Evolutionary conservation across 768 basidiomycete species (phyloP).

Genomic region (Podaxis pistillaris): DNA sequence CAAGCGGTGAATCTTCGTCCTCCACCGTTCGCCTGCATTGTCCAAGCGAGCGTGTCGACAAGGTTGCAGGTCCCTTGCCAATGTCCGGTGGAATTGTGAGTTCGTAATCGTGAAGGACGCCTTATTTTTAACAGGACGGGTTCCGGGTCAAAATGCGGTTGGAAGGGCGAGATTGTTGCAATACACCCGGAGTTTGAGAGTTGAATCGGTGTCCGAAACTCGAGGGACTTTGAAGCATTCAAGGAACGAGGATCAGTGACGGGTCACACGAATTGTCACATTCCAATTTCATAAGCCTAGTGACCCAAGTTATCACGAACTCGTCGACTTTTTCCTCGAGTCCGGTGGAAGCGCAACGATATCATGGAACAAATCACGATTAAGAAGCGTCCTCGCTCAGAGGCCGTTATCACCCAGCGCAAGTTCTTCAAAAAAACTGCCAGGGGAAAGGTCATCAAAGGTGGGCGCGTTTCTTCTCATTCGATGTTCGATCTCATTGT

Average conservation of each 20-base stretch:
- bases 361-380: constrained; percentile 64
- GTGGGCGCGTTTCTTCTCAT: constrained; percentile 37
- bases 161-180: neutral
- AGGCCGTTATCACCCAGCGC: constrained; percentile 75
- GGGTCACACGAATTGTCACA: neutral
- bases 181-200: neutral
- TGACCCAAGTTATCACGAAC: neutral
- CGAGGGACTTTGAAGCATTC: neutral
- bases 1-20: neutral
- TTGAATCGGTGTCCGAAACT: neutral
- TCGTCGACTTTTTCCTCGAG: neutral
- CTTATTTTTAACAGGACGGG: too few relatives aligned
- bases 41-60: neutral
- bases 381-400: constrained; percentile 65
- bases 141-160: too few relatives aligned
- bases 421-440: constrained; percentile 98
- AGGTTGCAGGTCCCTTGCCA: neutral
- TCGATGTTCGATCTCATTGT: neutral
- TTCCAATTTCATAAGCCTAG: neutral
- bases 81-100: neutral
- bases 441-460: constrained; percentile 90
- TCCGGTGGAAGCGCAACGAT: neutral
- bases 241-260: neutral
- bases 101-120: too few relatives aligned
- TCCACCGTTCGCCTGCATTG: neutral